Percentiles rank a stretch among this genome's conserved stretches.
phyloP scores from a whole-genome alignment of 164 flowering plant genomes.

The Buxus sempervirens region DNA sequence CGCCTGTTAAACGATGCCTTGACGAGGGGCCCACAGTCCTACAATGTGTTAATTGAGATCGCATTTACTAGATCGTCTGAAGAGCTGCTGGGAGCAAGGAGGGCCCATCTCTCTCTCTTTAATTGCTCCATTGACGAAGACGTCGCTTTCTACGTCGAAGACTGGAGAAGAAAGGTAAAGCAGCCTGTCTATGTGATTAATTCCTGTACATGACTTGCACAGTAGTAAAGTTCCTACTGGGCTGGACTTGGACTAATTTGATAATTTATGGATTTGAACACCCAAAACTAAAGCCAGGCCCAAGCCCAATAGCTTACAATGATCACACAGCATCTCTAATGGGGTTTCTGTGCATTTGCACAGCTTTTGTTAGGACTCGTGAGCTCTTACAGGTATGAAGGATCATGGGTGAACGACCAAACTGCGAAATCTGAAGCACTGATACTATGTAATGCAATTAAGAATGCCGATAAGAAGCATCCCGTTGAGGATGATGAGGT shows the following conservation, averaged over 20 bases:
- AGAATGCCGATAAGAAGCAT: constrained; percentile 22
- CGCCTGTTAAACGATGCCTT: constrained; percentile 58
- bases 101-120: constrained; percentile 79
- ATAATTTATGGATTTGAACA: no score
- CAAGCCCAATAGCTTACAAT: no score
- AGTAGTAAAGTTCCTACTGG: not conserved
- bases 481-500: constrained; percentile 51
- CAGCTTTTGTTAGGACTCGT: constrained; percentile 72
- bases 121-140: constrained; percentile 84
- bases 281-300: no score
- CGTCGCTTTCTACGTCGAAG: constrained; percentile 44
- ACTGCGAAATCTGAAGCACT: constrained; percentile 68
- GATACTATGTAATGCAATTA: constrained; percentile 34
- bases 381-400: constrained; percentile 76
- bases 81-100: constrained; percentile 69
- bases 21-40: constrained; percentile 29
- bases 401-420: constrained; percentile 48
- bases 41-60: constrained; percentile 53
- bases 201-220: not conserved
- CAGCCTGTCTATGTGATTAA: no score
- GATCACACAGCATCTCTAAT: not conserved
- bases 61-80: constrained; percentile 77
- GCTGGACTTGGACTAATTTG: no score
- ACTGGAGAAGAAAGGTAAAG: constrained; percentile 47
- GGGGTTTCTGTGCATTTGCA: constrained; percentile 4